These are phyloP conservation scores for Suillus discolor DNA, from an alignment of 768 basidiomycete genomes.

Conservation along the genomic window DNA sequence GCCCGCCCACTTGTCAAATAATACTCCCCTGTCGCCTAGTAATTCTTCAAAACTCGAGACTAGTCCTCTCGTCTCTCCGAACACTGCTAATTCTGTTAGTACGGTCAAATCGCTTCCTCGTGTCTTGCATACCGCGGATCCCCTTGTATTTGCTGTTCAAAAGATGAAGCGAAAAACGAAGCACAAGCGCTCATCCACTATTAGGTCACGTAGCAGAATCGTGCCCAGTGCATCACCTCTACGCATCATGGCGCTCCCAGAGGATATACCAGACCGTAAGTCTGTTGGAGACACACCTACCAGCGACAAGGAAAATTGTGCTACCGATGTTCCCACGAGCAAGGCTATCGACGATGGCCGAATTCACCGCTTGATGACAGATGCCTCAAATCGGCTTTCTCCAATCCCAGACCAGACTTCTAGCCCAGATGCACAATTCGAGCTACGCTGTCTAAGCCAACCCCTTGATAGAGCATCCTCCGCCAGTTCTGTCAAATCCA, in stretches of 20 bases:
- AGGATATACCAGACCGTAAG: neutral
- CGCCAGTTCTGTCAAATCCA: constrained; percentile 14
- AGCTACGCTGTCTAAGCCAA: neutral
- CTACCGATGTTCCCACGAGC: neutral
- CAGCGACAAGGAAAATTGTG: constrained; percentile 8
- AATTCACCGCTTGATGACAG: constrained; percentile 4
- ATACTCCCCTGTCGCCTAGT: neutral
- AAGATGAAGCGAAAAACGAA: constrained; percentile 6
- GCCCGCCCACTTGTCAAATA: neutral
- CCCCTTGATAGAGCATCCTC: constrained; percentile 1
- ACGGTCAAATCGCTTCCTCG: neutral
- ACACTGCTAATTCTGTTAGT: neutral
- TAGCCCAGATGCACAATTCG: neutral
- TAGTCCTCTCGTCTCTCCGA: neutral
- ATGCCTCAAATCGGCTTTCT: constrained; percentile 17
- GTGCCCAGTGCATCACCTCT: constrained; percentile 13
- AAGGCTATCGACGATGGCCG: neutral
- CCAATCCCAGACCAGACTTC: neutral
- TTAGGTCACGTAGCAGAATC: constrained; percentile 15
- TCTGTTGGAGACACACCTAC: neutral
- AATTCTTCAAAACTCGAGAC: neutral
- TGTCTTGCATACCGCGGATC: neutral
- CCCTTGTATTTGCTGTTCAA: constrained; percentile 8
- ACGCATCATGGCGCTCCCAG: neutral
- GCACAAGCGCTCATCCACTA: constrained; percentile 11